phyloP scores from a whole-genome alignment of 192 early-diverging fungal species.

The Kickxella alabastrina region DNA sequence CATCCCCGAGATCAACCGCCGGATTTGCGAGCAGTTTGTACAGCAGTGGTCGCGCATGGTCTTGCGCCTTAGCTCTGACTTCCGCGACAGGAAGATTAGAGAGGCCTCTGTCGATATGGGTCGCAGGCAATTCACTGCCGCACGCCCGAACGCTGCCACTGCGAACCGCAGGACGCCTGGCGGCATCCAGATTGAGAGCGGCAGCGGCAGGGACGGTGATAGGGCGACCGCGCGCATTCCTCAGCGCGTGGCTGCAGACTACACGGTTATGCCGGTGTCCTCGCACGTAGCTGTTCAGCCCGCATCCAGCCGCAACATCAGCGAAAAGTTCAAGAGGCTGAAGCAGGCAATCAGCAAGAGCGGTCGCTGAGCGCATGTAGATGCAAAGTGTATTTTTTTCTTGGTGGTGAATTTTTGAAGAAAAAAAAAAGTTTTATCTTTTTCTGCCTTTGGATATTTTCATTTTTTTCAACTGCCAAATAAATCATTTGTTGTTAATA shows the following conservation, averaged over 20 bases:
- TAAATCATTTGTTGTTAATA: too few relatives aligned
- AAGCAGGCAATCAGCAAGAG: constrained; percentile 33
- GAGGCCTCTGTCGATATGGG: constrained; percentile 20
- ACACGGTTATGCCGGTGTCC: constrained; percentile 45
- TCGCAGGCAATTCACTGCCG: constrained; percentile 1
- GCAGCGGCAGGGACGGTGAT: constrained; percentile 21
- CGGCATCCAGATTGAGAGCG: constrained; percentile 21
- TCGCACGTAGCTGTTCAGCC: constrained; percentile 9
- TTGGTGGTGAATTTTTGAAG: too few relatives aligned
- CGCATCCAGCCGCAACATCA: constrained; percentile 8
- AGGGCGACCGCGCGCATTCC: constrained; percentile 37
- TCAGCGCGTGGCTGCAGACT: constrained; percentile 32
- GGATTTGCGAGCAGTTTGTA: constrained; percentile 73
- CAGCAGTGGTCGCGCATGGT: constrained; percentile 86
- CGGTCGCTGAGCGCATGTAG: constrained; percentile 11
- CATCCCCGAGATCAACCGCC: constrained; percentile 62
- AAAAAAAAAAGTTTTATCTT: too few relatives aligned
- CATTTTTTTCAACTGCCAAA: background rate
- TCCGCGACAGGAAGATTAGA: constrained; percentile 54
- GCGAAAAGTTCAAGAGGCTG: constrained; percentile 30
- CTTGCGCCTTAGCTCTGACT: constrained; percentile 69
- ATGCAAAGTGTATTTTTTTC: too few relatives aligned
- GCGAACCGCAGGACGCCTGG: constrained; percentile 11
- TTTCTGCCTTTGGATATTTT: too few relatives aligned
- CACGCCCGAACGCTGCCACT: background rate